These are phyloP conservation scores for Fagus sylvatica DNA, from an alignment of 306 rosid genomes.

Conservation along the genomic window DNA sequence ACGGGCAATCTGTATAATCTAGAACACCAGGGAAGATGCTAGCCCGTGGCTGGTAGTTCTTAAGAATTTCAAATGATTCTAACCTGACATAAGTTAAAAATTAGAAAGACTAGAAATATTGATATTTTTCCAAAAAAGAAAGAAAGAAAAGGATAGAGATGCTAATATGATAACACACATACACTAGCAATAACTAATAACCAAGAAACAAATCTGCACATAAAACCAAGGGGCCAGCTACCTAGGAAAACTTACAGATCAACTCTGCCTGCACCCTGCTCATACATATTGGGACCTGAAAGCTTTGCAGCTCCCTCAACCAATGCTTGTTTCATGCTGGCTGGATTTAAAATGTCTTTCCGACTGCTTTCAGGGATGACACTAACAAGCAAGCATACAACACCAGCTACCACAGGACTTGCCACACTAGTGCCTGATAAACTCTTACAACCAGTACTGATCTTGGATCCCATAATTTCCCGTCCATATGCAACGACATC, in stretches of 20 bases:
- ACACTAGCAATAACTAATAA: background rate
- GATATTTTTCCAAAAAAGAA: no score
- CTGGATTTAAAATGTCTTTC: slow-evolving; percentile 78
- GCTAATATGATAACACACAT: background rate
- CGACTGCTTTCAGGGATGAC: slow-evolving; percentile 74
- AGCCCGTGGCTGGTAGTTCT: slow-evolving; percentile 84
- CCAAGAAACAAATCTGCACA: background rate
- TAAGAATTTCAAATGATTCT: slow-evolving; percentile 87
- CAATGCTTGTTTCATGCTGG: slow-evolving; percentile 99
- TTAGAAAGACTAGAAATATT: slow-evolving; percentile 2
- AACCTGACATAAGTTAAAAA: slow-evolving; percentile 59
- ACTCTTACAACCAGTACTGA: slow-evolving; percentile 94
- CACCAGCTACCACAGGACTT: slow-evolving; percentile 98
- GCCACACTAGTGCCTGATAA: slow-evolving; percentile 98
- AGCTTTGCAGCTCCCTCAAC: slow-evolving; percentile 98
- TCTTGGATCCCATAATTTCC: slow-evolving; percentile 96
- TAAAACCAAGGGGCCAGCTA: slow-evolving; percentile 1
- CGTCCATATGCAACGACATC: slow-evolving; percentile 98
- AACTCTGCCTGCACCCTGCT: slow-evolving; percentile 99
- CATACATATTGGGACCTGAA: slow-evolving; percentile 83
- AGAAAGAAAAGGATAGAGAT: slow-evolving; percentile 8
- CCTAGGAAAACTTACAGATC: slow-evolving; percentile 69
- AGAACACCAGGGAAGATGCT: slow-evolving; percentile 89
- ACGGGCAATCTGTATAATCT: slow-evolving; percentile 92
- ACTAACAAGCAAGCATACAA: slow-evolving; percentile 95